Base-by-base conservation (phyloP, 2,329 filamentous ascomycete genomes). In the Fusarium liriodendri region DNA sequence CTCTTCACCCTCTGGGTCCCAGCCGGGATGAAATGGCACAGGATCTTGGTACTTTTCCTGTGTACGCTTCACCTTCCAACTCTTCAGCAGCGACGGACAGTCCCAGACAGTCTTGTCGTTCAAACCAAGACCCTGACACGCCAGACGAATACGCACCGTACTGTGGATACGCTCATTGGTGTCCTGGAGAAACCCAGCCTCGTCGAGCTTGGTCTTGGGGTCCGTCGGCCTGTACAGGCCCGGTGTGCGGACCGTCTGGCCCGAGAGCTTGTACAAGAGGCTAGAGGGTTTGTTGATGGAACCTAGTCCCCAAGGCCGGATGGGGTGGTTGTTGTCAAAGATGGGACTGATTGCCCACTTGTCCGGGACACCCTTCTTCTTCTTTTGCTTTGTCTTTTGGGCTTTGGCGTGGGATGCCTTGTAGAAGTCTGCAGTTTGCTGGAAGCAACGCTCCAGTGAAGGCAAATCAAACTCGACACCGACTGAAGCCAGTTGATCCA, bases 121-220 rank as follows among this genome's bases (percentile, higher is more conserved):
- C 35, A 87, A 80, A 1, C 84, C 87, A 4, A 88, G 83, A 2
- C 88, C 88, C 60, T 84, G 77, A 68, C 86, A 86, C 2, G 86
- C 85, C 16, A 90, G 83, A 5, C 88, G 85, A n/a, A 89, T 83
- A 1, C 88, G 84, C 2, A 88, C 88, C 3, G 86, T 88, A 69
- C 85, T 85, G 76, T 90, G 88, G 37, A 90, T 84, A 10, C 86
- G 84, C 78, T 90, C 88, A 73, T 89, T 88, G 11, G 88, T 90
- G 69, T 87, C 84, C 61, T 84, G 77, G 29, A 90, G 83, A 66
- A 84, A 88, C 10, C 80, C 79, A 1, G 77, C 72, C 45, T 80
- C 79, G 35, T 79, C 76, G 14, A 76, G 77, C 10, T 84, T 83
- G 2, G 83, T 84, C 54, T 82, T 79, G 2, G 84, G 81, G 62